Conservation (phyloP, 208 protist genomes). For the Leishmania guyanensis region DNA sequence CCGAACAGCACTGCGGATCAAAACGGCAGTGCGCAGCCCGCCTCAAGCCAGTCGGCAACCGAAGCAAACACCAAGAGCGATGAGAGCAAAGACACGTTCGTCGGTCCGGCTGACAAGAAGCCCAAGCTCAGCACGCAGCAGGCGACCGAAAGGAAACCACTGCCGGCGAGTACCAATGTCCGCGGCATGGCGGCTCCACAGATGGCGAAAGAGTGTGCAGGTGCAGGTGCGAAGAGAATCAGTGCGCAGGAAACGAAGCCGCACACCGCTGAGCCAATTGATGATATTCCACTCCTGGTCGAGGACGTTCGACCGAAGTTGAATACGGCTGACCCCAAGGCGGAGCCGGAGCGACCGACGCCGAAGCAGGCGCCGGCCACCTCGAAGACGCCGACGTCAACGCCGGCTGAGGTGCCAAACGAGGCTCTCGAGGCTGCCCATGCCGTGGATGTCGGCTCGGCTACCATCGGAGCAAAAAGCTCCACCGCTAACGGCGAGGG, state of each 20-base stretch:
- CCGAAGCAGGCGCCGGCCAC: not conserved
- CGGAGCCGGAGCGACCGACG: not conserved
- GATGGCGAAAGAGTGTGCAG: not conserved
- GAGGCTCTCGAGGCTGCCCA: not conserved
- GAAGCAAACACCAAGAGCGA: not conserved
- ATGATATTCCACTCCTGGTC: slow-evolving; percentile 32
- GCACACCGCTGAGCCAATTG: slow-evolving; percentile 8
- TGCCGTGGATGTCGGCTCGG: not conserved
- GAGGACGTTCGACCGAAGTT: slow-evolving; percentile 24
- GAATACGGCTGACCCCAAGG: slow-evolving; percentile 1
- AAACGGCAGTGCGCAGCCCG: not conserved
- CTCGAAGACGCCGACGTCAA: not conserved
- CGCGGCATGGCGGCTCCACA: not conserved
- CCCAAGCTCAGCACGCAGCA: not conserved
- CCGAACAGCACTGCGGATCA: not conserved
- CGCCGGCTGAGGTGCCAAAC: slow-evolving; percentile 2
- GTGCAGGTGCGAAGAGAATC: not conserved
- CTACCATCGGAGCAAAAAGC: too few relatives aligned
- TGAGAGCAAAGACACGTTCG: not conserved
- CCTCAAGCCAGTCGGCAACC: not conserved
- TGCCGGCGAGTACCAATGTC: not conserved
- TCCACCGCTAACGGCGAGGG: not conserved
- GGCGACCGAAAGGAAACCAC: not conserved
- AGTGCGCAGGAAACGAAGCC: slow-evolving; percentile 3
- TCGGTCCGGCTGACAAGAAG: not conserved